A percentile compares a stretch with the other conserved stretches of the same genome.
Conservation (phyloP, 1,139 yeast genomes). For the Meyerozyma guilliermondii region DNA sequence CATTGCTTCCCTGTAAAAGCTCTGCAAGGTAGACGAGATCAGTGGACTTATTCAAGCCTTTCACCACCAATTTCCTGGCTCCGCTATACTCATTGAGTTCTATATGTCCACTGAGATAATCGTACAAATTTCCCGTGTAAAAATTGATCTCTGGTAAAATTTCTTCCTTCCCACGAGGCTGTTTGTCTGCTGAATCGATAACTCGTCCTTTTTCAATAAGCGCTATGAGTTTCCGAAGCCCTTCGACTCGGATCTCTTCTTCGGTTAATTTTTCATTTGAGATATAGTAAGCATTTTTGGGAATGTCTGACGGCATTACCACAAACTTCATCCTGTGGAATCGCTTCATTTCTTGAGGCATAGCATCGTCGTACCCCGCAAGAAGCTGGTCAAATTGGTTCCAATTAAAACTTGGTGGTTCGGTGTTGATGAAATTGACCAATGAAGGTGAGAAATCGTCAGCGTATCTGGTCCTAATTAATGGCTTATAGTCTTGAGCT, state of each 20-base stretch:
- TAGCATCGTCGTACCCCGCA: slow-evolving; percentile 83
- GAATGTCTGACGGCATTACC: slow-evolving; percentile 67
- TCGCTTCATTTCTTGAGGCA: slow-evolving; percentile 50
- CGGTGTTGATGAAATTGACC: slow-evolving; percentile 50
- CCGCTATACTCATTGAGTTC: slow-evolving; percentile 32
- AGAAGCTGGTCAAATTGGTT: slow-evolving; percentile 82
- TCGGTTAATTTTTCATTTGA: slow-evolving; percentile 62
- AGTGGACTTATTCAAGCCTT: slow-evolving; percentile 32
- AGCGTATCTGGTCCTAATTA: slow-evolving; percentile 76
- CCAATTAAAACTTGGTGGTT: slow-evolving; percentile 71
- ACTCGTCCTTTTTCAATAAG: slow-evolving; percentile 60
- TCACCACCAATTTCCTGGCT: slow-evolving; percentile 20
- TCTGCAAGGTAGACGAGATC: slow-evolving; percentile 46
- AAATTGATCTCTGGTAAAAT: slow-evolving; percentile 72
- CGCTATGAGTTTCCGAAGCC: slow-evolving; percentile 67
- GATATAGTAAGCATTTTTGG: slow-evolving; percentile 48
- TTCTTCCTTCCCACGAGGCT: slow-evolving; percentile 40
- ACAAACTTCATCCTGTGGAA: slow-evolving; percentile 77
- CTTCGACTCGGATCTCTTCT: slow-evolving; percentile 87
- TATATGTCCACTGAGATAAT: slow-evolving; percentile 52
- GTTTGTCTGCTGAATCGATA: slow-evolving; percentile 32
- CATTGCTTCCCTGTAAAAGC: slow-evolving; percentile 60
- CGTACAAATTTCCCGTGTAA: slow-evolving; percentile 80
- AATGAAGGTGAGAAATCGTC: slow-evolving; percentile 56
- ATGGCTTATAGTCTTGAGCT: slow-evolving; percentile 38